These are phyloP conservation scores for Plasmodium billcollinsi DNA, from an alignment of 169 alveolate species.

Conservation along the genomic window DNA sequence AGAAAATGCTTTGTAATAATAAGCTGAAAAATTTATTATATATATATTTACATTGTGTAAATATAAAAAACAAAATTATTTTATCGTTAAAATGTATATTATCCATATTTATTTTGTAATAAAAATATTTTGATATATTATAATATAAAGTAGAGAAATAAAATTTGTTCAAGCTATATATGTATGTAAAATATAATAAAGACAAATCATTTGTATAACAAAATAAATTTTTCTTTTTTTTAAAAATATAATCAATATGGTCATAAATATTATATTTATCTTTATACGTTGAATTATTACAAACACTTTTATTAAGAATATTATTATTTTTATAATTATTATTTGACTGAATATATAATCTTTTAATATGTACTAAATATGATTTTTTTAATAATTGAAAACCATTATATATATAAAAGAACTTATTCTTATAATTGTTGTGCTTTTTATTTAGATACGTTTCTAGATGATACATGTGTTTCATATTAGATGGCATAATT, in stretches of 20 bases:
- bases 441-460: constrained; percentile 4
- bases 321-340: not conserved
- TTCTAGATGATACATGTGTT: constrained; percentile 19
- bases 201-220: constrained; percentile 5
- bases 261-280: constrained; percentile 10
- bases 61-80: constrained; percentile 8
- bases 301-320: not conserved
- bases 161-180: constrained; percentile 31
- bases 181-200: constrained; percentile 10
- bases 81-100: constrained; percentile 5
- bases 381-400: not conserved
- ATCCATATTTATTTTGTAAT: constrained; percentile 7
- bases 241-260: constrained; percentile 24
- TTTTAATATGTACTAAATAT: not conserved
- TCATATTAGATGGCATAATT: not conserved
- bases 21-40: constrained; percentile 1
- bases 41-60: constrained; percentile 28
- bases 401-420: constrained; percentile 27
- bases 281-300: not conserved
- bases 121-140: constrained; percentile 25
- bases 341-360: not conserved
- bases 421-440: constrained; percentile 3
- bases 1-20: not conserved
- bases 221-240: constrained; percentile 7
- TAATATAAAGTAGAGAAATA: constrained; percentile 31